Base-by-base conservation (phyloP, 2,329 filamentous ascomycete genomes). In the Calonectria ilicicola region DNA sequence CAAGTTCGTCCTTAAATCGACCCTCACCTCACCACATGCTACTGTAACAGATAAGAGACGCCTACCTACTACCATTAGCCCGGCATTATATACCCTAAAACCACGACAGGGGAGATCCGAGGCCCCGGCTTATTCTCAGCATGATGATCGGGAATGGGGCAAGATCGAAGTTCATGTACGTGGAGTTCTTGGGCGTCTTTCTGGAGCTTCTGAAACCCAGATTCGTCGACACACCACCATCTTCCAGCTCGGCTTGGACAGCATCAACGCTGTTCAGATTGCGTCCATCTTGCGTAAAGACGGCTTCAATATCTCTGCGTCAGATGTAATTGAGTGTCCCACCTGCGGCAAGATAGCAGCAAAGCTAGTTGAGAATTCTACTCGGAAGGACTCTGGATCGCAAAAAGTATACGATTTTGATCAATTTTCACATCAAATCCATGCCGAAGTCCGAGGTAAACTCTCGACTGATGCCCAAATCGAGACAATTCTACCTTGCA, bases 191-290 rank as follows among this genome's bases (percentile, higher is more conserved):
- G 87, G 90, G 0, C 84, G 84, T 8, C 86, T 97, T 27, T 91
- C 93, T 0, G 84, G 86, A 2, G 83, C 89, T 5, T 81, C 89
- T 0, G 69, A 81, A 2, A 78, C 86, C 0, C 85, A 84, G 0
- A 92, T 98, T 58, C 78, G 81, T 4, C 87, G 87, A 15, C 81
- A 89, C 12, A 95, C 91, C 0, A 95, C 94, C 0, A 95, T 98
- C 62, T 98, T 96, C 78, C 92, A 93, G 70, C 89, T 98, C n/a
- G 96, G 96, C 0, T 86, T 98, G 4, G 96, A 98, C 83, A 98
- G 96, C 81, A 97, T 98, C 79, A 96, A 93, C 72, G 94, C 95
- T 0, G 89, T 93, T 6, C 95, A 98, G 79, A 87, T 98, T 12
- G 94, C 95, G 0, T 88, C 91, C 1, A 85, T 88, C 29, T 85